Percentiles rank a stretch among this genome's conserved stretches.
Evolutionary conservation across 257 asterid genomes (phyloP).

Genomic region (Solanum etuberosum): DNA sequence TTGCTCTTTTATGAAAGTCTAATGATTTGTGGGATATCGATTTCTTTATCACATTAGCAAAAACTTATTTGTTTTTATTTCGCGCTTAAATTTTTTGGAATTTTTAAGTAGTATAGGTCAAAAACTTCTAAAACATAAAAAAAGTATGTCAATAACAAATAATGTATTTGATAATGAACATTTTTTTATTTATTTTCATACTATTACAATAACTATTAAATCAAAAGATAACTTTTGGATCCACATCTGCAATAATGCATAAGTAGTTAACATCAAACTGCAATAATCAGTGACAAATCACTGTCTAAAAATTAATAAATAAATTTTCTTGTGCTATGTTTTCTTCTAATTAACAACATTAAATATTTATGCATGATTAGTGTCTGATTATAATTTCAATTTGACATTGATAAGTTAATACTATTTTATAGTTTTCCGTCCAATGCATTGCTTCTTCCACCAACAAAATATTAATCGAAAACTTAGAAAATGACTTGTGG

Average conservation of each 20-base stretch:
- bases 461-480: background rate
- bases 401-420: background rate
- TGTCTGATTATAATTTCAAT: background rate
- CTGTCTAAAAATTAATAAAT: background rate
- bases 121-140: background rate
- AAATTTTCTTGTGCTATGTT: background rate
- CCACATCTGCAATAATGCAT: background rate
- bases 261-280: background rate
- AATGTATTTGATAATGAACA: background rate
- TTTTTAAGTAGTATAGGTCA: background rate
- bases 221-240: background rate
- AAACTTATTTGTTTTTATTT: too few species aligned
- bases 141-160: background rate
- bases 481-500: background rate
- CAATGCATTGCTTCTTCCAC: background rate
- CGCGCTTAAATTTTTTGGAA: background rate
- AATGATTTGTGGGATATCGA: too few species aligned
- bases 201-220: background rate
- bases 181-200: background rate
- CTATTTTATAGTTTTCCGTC: background rate
- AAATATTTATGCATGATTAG: background rate
- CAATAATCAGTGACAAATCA: background rate
- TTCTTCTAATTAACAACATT: background rate
- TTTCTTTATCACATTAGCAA: too few species aligned
- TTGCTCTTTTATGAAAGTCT: too few species aligned